Percentiles rank a stretch among this genome's conserved stretches.
Evolutionary conservation across 164 flowering plant genomes (phyloP).

Genomic region (Houttuynia cordata): DNA sequence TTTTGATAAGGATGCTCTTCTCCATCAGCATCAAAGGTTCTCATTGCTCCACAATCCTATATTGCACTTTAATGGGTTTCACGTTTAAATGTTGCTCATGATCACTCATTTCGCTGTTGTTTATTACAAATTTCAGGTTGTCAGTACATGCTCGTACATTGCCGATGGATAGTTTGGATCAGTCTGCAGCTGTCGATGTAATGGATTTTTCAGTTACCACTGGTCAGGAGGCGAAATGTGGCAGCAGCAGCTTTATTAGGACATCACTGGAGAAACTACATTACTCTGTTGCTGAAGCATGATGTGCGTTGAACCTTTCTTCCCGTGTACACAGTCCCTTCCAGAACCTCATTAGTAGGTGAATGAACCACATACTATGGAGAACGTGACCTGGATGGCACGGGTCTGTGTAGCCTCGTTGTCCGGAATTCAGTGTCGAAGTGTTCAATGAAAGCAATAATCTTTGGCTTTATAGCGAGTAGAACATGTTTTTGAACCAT

Average conservation of each 20-base stretch:
- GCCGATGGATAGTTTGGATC: not conserved
- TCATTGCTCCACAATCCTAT: not conserved
- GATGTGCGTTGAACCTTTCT: not conserved
- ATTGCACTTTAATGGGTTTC: not conserved
- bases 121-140: not conserved
- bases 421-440: too few species aligned
- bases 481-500: too few species aligned
- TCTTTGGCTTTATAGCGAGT: too few species aligned
- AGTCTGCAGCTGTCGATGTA: not conserved
- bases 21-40: not conserved
- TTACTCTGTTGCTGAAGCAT: not conserved
- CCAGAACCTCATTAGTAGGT: not conserved
- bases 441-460: too few species aligned
- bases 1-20: not conserved
- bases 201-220: not conserved
- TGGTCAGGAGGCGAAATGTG: not conserved
- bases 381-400: too few species aligned
- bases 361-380: not conserved
- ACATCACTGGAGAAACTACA: not conserved
- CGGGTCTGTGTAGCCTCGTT: too few species aligned
- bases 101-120: not conserved
- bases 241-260: constrained; percentile 1
- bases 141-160: not conserved
- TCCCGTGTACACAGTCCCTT: not conserved
- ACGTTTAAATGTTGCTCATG: not conserved